Conservation (phyloP, 208 protist species). For the Trypanosoma cruzi region DNA sequence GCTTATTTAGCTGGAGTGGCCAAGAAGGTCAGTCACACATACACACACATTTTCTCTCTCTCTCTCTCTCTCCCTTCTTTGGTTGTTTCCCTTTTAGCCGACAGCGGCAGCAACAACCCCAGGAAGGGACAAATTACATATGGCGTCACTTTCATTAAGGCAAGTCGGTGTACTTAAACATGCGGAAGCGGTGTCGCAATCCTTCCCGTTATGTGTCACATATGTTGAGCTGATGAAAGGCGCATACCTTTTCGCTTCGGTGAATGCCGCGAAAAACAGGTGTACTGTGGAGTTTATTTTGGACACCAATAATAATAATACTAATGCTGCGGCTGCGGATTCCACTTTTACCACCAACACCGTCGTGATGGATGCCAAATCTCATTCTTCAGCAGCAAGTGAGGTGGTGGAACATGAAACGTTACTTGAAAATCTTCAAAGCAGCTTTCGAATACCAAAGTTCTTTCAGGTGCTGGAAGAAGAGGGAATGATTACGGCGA, state of each 20-base stretch:
- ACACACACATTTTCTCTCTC: background rate
- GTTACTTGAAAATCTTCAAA: slow-evolving; percentile 26
- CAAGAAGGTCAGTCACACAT: no score
- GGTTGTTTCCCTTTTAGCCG: no score
- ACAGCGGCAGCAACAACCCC: background rate
- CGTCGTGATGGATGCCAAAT: background rate
- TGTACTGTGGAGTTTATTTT: slow-evolving; percentile 61
- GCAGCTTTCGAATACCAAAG: slow-evolving; percentile 48
- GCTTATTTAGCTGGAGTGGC: no score
- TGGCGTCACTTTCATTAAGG: slow-evolving; percentile 23
- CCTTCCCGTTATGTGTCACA: slow-evolving; percentile 26
- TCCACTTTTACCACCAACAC: slow-evolving; percentile 1
- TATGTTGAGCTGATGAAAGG: slow-evolving; percentile 51
- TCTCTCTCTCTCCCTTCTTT: background rate
- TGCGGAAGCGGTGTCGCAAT: background rate
- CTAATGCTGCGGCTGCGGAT: background rate
- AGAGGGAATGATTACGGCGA: slow-evolving; percentile 66
- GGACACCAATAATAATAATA: background rate
- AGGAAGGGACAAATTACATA: slow-evolving; percentile 1
- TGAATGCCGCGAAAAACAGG: slow-evolving; percentile 41
- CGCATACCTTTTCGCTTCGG: slow-evolving; percentile 63
- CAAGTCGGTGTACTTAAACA: slow-evolving; percentile 13
- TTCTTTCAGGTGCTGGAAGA: slow-evolving; percentile 68
- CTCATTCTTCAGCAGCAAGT: background rate
- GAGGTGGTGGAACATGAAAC: background rate